Evolutionary conservation across 2,329 filamentous ascomycete genomes (phyloP).

Genomic region (Diplodia scrobiculata): DNA sequence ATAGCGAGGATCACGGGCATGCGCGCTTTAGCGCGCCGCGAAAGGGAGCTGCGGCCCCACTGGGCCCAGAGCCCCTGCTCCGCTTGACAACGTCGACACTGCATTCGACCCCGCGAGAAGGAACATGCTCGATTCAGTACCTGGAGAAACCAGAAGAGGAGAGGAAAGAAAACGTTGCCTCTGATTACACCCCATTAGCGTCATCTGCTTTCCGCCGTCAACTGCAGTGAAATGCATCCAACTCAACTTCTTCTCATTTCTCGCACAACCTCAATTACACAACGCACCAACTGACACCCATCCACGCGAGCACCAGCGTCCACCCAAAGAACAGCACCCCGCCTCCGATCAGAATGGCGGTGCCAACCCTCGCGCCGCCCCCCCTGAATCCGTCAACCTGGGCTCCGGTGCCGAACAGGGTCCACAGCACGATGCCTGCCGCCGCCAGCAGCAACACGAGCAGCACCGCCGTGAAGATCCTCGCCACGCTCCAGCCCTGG

Average conservation of each 20-base stretch:
- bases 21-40: constrained; percentile 19
- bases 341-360: constrained; percentile 41
- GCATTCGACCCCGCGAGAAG: too few relatives aligned
- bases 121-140: too few relatives aligned
- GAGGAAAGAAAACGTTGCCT: not conserved
- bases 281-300: constrained; percentile 45
- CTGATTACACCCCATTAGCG: not conserved
- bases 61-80: not conserved
- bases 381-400: constrained; percentile 31
- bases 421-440: constrained; percentile 41
- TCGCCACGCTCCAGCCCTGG: constrained; percentile 38
- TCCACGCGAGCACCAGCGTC: constrained; percentile 41
- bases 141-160: too few relatives aligned
- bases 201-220: not conserved
- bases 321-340: constrained; percentile 42
- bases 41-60: constrained; percentile 22
- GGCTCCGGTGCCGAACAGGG: constrained; percentile 40
- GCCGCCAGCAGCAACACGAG: constrained; percentile 38
- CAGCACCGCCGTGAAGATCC: constrained; percentile 38
- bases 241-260: too few relatives aligned
- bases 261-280: constrained; percentile 32
- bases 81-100: not conserved
- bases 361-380: constrained; percentile 42
- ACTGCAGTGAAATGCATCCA: not conserved
- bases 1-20: constrained; percentile 21